Base-by-base conservation (phyloP, 306 rosid genomes). In the Cucumis melo region DNA sequence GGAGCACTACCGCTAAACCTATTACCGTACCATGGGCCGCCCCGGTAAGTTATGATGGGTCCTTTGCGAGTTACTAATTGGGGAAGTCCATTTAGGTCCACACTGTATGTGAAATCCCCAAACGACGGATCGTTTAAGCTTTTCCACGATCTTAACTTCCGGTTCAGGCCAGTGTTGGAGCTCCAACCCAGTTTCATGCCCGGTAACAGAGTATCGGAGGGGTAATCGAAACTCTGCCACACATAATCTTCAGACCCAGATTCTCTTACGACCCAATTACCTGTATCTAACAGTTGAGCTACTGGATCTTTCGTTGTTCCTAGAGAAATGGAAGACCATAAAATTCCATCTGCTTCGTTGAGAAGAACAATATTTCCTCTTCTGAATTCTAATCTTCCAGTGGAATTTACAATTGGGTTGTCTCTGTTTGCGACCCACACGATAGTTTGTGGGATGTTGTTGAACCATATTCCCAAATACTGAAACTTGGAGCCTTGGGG, bases 181-280 rank as follows among this genome's bases (percentile, higher is more conserved):
- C 76, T 82, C 86, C 81, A 79, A 62, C 91, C 91, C 17, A 85
- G 87, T 34, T 79, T 83, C 87, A 85, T 83, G 27, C 86, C 82
- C n/a, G 91, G 87, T 46, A 87, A 57, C 54, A 87, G 79, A 63
- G 87, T 87, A 60, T 87, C 77, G 66, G 75, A 83, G 19, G 89
- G 91, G 68, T 85, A 76, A 83, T 87, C 89, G 67, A 87, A 87
- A 77, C 88, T 85, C 81, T 87, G 86, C 91, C 91, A 87, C 17
- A 81, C 6, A 71, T 42, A 74, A 23, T 67, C 24, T 57, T 85
- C 78, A n/a, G 83, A 65, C 24, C 48, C 83, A 48, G 21, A 60
- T 20, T 83, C 84, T 66, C 38, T 80, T 66, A 87, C 20, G 17
- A 87, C 88, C 42, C 85, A 77, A 75, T 85, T 87, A 76, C 91